Evolutionary conservation across 306 rosid species (phyloP).

Genomic region (Quercus berberidifolia): DNA sequence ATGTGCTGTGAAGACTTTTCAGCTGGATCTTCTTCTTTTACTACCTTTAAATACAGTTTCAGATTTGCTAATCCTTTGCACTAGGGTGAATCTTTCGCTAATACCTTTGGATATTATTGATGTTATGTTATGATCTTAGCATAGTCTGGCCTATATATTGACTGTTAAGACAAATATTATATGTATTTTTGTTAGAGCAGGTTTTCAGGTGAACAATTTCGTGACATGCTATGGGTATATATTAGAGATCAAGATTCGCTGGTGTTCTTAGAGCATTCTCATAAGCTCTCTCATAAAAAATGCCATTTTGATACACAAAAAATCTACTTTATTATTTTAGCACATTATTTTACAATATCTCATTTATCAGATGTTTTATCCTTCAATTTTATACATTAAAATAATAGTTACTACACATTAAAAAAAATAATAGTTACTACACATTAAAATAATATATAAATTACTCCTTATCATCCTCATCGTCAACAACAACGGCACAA

Average conservation of each 20-base stretch:
- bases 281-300: too few relatives aligned
- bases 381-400: too few relatives aligned
- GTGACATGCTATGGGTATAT: neutral
- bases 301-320: too few relatives aligned
- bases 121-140: neutral
- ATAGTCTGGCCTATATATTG: neutral
- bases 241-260: neutral
- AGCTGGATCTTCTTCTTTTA: neutral
- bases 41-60: conserved; percentile 15
- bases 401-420: too few relatives aligned
- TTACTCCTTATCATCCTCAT: too few relatives aligned
- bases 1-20: conserved; percentile 23
- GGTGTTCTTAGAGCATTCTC: too few relatives aligned
- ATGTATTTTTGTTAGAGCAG: neutral
- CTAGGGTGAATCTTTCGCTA: conserved; percentile 24
- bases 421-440: too few relatives aligned
- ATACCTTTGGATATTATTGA: conserved; percentile 11
- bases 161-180: neutral
- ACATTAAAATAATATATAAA: too few relatives aligned
- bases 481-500: too few relatives aligned
- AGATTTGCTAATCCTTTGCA: conserved; percentile 26
- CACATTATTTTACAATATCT: too few relatives aligned
- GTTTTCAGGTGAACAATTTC: neutral
- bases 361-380: too few relatives aligned
- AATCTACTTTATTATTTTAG: too few relatives aligned